Evolutionary conservation across 225 moss, liverwort and hornwort species (phyloP), one percentile per base, ranked within the genome.

Genomic region (Thuidium tamariscinum): DNA sequence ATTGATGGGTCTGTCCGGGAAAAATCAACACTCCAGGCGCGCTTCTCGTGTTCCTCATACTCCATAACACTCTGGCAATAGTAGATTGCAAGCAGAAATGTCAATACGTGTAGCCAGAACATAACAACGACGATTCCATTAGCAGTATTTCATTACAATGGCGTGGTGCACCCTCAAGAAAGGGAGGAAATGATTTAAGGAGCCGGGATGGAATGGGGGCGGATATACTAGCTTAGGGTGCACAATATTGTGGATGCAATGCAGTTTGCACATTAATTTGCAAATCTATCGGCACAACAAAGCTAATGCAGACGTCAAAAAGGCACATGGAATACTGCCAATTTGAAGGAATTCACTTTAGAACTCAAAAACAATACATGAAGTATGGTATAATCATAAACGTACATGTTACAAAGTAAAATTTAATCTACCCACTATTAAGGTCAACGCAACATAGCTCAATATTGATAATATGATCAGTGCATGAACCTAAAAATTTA

Each of bases 31-130:
- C 95, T 96, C 98, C 98, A 98, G 60, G 96, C 96, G 48, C 98
- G 95, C 91, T 95, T 98, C 91, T 98, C 98, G 77, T 98, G 98
- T 90, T 98, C 98, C 78, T 98, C 98, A 71, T 98, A 98, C 86
- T 97, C 97, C 91, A 94, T 92, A 81, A 98, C 89, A 89, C 98
- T 97, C 97, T 93, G 79, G 55, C 55, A 85, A 86, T 69, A 55
- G 29, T 80, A 55, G 75, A 88, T 83, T 66, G 62, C 66, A 85
- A 83, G 42, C 32, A 85, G 69, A 82, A 76, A 78, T 67, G 67
- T 84, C 60, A 89, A 82, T 37, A 49, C 13, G 34, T 23, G 83
- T 60, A 66, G 67, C 75, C 60, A 84, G 42, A 67, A 63, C 70
- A 55, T 32, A 17, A 77, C 9, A 10, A 23, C 54, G 49, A 34